phyloP scores from a whole-genome alignment of 116 monocot genomes.

The Posidonia oceanica region DNA sequence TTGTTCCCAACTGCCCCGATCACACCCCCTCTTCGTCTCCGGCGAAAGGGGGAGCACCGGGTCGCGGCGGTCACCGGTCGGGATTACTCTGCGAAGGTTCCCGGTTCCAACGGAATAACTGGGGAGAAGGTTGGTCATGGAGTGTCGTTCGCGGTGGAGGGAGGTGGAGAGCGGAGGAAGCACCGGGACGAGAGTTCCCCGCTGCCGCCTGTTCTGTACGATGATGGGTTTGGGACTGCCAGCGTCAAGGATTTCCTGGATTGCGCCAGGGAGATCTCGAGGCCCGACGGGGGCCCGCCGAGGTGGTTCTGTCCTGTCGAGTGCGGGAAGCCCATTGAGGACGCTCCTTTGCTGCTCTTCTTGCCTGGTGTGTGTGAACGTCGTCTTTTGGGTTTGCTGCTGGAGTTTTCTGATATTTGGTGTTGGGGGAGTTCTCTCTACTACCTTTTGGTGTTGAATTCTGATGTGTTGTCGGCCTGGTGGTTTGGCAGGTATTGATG shows the following conservation, averaged over 20 bases:
- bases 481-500: slow-evolving; percentile 52
- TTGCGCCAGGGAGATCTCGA: slow-evolving; percentile 23
- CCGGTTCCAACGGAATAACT: background rate
- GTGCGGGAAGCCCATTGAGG: slow-evolving; percentile 32
- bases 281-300: slow-evolving; percentile 30
- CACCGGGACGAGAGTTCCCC: background rate
- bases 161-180: background rate
- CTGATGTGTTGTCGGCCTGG: background rate
- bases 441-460: background rate
- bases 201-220: slow-evolving; percentile 12
- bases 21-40: background rate
- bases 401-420: no score
- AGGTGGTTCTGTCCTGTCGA: slow-evolving; percentile 76
- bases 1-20: background rate
- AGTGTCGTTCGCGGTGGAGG: background rate
- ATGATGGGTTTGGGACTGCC: slow-evolving; percentile 18
- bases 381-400: background rate
- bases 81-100: background rate
- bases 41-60: background rate
- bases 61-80: background rate
- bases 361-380: slow-evolving; percentile 48
- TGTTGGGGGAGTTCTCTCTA: background rate
- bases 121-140: background rate
- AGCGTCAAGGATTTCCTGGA: slow-evolving; percentile 57
- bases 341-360: slow-evolving; percentile 56